Evolutionary conservation across 2,329 filamentous ascomycete genomes (phyloP).

Genomic region (Exophiala viscosa): DNA sequence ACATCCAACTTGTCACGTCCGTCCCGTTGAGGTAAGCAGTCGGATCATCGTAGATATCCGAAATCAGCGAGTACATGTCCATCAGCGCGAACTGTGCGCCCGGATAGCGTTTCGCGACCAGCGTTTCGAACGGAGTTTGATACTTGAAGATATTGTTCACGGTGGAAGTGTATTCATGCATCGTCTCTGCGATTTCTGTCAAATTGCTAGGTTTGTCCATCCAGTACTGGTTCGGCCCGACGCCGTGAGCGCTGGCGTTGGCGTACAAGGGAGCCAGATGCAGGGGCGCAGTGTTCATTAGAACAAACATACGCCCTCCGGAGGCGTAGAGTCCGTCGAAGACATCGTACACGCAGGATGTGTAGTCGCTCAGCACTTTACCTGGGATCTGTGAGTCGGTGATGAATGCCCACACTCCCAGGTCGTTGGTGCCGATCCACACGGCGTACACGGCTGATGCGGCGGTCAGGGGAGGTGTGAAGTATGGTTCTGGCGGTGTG

Average conservation of each 20-base stretch:
- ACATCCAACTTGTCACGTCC: constrained; percentile 59
- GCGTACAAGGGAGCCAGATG: constrained; percentile 67
- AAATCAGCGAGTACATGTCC: constrained; percentile 55
- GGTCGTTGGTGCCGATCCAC: constrained; percentile 80
- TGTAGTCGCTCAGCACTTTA: constrained; percentile 61
- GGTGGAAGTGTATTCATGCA: constrained; percentile 46
- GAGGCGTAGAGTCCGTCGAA: constrained; percentile 62
- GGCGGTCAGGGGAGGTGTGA: constrained; percentile 16
- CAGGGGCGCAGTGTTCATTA: constrained; percentile 67
- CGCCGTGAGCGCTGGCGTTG: constrained; percentile 43
- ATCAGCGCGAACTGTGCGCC: constrained; percentile 63
- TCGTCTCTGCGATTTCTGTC: constrained; percentile 49
- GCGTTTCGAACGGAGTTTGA: constrained; percentile 47
- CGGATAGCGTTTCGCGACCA: constrained; percentile 43
- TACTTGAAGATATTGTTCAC: constrained; percentile 53
- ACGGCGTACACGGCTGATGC: constrained; percentile 60
- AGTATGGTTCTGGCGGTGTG: constrained; percentile 17
- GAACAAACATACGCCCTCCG: constrained; percentile 67
- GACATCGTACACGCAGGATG: constrained; percentile 63
- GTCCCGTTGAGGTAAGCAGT: constrained; percentile 58
- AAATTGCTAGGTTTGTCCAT: constrained; percentile 47
- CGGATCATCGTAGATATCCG: constrained; percentile 57
- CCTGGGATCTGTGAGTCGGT: constrained; percentile 59
- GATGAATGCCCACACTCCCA: constrained; percentile 64
- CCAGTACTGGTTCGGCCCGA: constrained; percentile 46